Percentiles rank a stretch among this genome's conserved stretches.
phyloP scores from a whole-genome alignment of 202 grass and related monocot genomes.

The Musa balbisiana region DNA sequence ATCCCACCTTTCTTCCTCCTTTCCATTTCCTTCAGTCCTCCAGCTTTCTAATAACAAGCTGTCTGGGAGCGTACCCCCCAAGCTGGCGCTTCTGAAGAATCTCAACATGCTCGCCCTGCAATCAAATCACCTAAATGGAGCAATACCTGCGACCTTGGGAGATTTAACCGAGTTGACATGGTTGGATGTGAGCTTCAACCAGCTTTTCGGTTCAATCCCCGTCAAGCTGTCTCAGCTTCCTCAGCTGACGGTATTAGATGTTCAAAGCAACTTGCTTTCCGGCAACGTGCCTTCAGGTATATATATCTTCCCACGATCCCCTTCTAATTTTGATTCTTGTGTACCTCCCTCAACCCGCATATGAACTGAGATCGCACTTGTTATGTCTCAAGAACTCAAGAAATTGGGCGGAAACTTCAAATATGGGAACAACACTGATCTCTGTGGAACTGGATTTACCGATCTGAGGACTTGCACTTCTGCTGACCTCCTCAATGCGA shows the following conservation, averaged over 20 bases:
- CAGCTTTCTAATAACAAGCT: constrained; percentile 87
- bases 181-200: constrained; percentile 77
- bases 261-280: constrained; percentile 70
- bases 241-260: constrained; percentile 38
- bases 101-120: constrained; percentile 67
- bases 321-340: constrained; percentile 4
- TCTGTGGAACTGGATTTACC: constrained; percentile 59
- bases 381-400: constrained; percentile 47
- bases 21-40: constrained; percentile 43
- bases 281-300: constrained; percentile 85
- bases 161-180: constrained; percentile 46
- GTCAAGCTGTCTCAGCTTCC: constrained; percentile 47
- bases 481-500: constrained; percentile 25
- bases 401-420: constrained; percentile 44
- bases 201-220: constrained; percentile 77
- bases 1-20: not conserved
- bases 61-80: constrained; percentile 59
- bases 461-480: constrained; percentile 48
- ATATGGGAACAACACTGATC: constrained; percentile 57
- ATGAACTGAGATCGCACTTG: constrained; percentile 3
- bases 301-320: not conserved
- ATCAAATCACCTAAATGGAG: constrained; percentile 71
- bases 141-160: constrained; percentile 61
- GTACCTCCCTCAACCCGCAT: not conserved
- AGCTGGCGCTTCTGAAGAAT: constrained; percentile 56